Evolutionary conservation across 257 asterid genomes (phyloP).

Genomic region (Salvia hispanica): DNA sequence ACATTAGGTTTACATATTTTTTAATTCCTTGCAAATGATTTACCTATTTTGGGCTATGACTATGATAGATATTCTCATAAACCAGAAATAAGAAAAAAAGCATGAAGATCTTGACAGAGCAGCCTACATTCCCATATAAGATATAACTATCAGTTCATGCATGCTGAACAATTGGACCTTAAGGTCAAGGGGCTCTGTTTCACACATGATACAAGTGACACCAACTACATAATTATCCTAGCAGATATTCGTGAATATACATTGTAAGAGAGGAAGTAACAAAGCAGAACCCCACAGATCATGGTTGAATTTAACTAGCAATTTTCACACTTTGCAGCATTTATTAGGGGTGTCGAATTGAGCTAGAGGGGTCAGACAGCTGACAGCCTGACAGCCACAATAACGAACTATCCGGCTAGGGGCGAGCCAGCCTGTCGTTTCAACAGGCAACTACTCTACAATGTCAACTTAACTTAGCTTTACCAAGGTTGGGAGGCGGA

Average conservation of each 20-base stretch:
- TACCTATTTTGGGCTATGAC: not conserved
- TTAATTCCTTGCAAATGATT: too few relatives aligned
- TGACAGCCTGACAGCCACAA: not conserved
- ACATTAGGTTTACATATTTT: too few relatives aligned
- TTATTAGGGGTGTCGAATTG: not conserved
- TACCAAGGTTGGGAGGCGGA: not conserved
- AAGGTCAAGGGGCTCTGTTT: not conserved
- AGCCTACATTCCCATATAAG: not conserved
- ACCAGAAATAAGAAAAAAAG: not conserved
- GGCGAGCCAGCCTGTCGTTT: not conserved
- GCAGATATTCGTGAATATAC: not conserved
- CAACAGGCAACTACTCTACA: not conserved
- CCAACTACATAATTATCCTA: not conserved
- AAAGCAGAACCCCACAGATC: not conserved
- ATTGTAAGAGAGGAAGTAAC: not conserved
- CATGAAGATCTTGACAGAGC: not conserved
- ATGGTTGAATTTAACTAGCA: not conserved
- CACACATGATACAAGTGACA: not conserved
- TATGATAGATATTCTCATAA: not conserved
- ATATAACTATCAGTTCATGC: not conserved
- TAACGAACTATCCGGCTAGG: not conserved
- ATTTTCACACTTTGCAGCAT: not conserved
- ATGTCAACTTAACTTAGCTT: not conserved
- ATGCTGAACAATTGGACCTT: not conserved
- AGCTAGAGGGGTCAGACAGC: not conserved